Evolutionary conservation across 805 yeast species (phyloP).

Genomic region (Candida adriatica): DNA sequence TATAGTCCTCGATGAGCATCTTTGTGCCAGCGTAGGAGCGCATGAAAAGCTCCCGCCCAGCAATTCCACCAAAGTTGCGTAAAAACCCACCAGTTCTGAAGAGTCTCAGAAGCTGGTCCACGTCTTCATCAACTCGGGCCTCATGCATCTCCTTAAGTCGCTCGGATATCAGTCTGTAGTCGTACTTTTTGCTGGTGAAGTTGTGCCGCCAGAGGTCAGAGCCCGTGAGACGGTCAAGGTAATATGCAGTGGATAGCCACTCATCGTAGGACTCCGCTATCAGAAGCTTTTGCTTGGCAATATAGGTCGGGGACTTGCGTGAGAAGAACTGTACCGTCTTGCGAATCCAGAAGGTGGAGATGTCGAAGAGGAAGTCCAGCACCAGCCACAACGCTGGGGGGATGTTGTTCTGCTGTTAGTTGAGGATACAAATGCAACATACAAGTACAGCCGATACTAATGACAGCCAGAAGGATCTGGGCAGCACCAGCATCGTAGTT

Average conservation of each 20-base stretch:
- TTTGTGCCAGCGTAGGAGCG: conserved; percentile 88
- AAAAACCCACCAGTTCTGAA: conserved; percentile 74
- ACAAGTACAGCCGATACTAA: conserved; percentile 15
- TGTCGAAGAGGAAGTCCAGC: conserved; percentile 34
- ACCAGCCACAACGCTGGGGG: conserved; percentile 37
- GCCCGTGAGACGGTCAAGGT: conserved; percentile 45
- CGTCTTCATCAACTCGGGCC: conserved; percentile 53
- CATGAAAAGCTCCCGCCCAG: conserved; percentile 70
- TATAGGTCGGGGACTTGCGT: conserved; percentile 37
- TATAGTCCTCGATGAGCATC: conserved; percentile 78
- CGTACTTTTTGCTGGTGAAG: conserved; percentile 74
- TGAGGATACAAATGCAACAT: conserved; percentile 1
- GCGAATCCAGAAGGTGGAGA: conserved; percentile 34
- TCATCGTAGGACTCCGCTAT: conserved; percentile 55
- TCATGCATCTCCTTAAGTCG: conserved; percentile 54
- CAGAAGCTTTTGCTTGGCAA: conserved; percentile 41
- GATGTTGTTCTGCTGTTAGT: conserved; percentile 26
- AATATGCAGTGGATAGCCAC: conserved; percentile 53
- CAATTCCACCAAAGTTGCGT: conserved; percentile 87
- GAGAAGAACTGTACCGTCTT: conserved; percentile 19
- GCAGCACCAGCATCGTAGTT: conserved; percentile 8
- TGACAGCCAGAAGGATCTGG: conserved; percentile 11
- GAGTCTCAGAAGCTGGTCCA: conserved; percentile 51
- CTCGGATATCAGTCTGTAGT: conserved; percentile 74
- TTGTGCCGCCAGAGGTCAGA: conserved; percentile 72